Evolutionary conservation across 2,329 filamentous ascomycete genomes (phyloP), one percentile per base, ranked within the genome.

Genomic region (Neocucurbitaria cava): DNA sequence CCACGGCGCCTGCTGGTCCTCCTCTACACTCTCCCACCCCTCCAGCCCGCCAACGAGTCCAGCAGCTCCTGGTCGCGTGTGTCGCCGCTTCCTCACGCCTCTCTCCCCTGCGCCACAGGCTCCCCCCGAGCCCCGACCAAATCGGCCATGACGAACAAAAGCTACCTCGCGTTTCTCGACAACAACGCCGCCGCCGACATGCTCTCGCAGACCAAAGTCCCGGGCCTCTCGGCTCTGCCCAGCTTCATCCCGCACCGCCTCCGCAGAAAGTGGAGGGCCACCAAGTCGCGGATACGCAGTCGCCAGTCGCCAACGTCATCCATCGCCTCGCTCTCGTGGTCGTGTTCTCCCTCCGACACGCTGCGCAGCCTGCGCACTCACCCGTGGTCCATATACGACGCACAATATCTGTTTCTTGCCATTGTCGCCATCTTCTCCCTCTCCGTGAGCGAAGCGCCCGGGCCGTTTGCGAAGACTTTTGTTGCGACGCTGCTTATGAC

Each of bases 401-500:
- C 90, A 36, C 93, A 97, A 78, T 96, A 97, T 76, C 76, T 91
- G 46, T 80, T 94, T 52, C 78, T 96, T 24, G 85, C 87, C 54
- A 83, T 89, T 49, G 77, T 96, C 45, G 87, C 87, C 64, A 86
- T 96, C 65, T 96, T 96, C 79, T 92, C 89, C 48, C 83, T 97
- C 57, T 89, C 84, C 67, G 87, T 97, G 60, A 91, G 94, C 58
- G 89, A 93, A 61, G 84, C 81, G 11, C 87, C 92, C 0, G 92
- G 92, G 1, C 89, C 92, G 0, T 76, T 94, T 50, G 78, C 89
- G 61, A 97, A 96, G 83, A 88, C 89, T 1, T 83, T 87, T 43
- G 85, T 89, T 38, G 83, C 91, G 13, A 82, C 88, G 1, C 81
- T 86, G 48, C 82, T 93, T 57, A 80, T 89, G 55, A 80, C 87